Conservation (phyloP, 2,329 filamentous ascomycete genomes). For the Triangularia setosa region DNA sequence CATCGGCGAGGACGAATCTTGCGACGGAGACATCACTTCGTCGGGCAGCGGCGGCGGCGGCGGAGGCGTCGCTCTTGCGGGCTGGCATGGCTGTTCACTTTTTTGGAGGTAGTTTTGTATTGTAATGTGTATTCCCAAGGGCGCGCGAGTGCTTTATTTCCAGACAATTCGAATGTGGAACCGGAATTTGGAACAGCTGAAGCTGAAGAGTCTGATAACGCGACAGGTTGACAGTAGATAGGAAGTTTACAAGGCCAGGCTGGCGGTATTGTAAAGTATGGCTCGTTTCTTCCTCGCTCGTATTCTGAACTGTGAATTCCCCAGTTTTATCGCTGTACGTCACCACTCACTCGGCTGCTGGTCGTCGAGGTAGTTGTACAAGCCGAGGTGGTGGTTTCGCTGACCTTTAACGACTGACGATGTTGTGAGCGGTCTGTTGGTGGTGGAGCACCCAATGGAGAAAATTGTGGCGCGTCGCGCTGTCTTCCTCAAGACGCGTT, state of each 20-base stretch:
- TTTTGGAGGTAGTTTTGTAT: neutral
- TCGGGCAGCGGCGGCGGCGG: constrained; percentile 11
- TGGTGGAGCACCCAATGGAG: constrained; percentile 8
- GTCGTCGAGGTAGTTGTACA: neutral
- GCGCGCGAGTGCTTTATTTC: too few relatives aligned
- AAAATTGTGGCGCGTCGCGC: constrained; percentile 24
- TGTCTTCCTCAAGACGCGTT: constrained; percentile 20
- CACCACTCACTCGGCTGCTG: neutral
- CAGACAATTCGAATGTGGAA: too few relatives aligned
- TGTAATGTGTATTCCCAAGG: too few relatives aligned
- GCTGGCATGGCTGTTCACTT: constrained; percentile 47
- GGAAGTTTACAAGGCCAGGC: neutral
- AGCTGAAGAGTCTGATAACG: neutral
- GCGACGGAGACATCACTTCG: constrained; percentile 45
- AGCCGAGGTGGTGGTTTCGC: neutral
- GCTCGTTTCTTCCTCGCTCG: neutral
- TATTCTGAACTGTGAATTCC: neutral
- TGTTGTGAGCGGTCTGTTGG: neutral
- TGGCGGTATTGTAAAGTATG: neutral
- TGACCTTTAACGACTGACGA: neutral
- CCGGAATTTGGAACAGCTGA: neutral
- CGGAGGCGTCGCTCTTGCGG: constrained; percentile 46
- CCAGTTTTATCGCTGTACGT: neutral
- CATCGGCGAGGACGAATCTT: constrained; percentile 43
- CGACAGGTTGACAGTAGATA: neutral